phyloP scores from a whole-genome alignment of 2,329 filamentous ascomycete species.

The Zalaria obscura region DNA sequence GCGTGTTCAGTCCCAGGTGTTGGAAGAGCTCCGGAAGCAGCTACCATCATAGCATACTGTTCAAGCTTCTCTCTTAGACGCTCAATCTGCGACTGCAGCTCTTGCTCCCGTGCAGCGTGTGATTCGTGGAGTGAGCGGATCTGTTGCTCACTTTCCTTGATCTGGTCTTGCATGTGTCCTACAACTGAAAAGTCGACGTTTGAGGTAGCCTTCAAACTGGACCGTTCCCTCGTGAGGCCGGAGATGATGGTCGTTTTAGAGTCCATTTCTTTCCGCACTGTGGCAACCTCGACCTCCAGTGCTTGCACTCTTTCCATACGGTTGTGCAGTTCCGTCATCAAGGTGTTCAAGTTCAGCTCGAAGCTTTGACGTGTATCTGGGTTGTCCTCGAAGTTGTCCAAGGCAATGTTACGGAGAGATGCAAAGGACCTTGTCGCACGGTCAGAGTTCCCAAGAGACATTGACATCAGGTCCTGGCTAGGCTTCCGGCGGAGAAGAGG shows the following conservation, averaged over 20 bases:
- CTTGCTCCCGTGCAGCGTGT: conserved; percentile 60
- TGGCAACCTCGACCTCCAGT: conserved; percentile 70
- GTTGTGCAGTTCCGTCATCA: conserved; percentile 80
- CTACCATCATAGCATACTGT: conserved; percentile 7
- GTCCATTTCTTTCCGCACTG: conserved; percentile 90
- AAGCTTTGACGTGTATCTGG: conserved; percentile 85
- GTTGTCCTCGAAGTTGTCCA: conserved; percentile 68
- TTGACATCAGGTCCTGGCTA: conserved; percentile 68
- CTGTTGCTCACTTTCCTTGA: conserved; percentile 71
- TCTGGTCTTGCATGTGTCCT: conserved; percentile 71
- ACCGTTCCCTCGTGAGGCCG: conserved; percentile 81
- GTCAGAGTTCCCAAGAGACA: conserved; percentile 41
- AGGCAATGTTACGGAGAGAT: conserved; percentile 73
- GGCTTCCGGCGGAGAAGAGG: conserved; percentile 81
- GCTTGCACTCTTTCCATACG: conserved; percentile 83
- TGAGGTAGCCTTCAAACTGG: conserved; percentile 65
- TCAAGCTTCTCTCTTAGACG: conserved; percentile 45
- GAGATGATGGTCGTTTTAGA: conserved; percentile 92
- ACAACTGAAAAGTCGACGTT: conserved; percentile 88
- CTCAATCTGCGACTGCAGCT: conserved; percentile 59
- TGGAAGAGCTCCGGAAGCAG: conserved; percentile 8
- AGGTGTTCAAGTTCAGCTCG: conserved; percentile 77
- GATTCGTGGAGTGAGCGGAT: conserved; percentile 59
- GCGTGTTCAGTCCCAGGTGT: conserved; percentile 10
- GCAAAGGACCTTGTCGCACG: conserved; percentile 84